Evolutionary conservation across 2,329 filamentous ascomycete genomes (phyloP), one percentile per base, ranked within the genome.

Genomic region (Pseudogymnoascus sp.): DNA sequence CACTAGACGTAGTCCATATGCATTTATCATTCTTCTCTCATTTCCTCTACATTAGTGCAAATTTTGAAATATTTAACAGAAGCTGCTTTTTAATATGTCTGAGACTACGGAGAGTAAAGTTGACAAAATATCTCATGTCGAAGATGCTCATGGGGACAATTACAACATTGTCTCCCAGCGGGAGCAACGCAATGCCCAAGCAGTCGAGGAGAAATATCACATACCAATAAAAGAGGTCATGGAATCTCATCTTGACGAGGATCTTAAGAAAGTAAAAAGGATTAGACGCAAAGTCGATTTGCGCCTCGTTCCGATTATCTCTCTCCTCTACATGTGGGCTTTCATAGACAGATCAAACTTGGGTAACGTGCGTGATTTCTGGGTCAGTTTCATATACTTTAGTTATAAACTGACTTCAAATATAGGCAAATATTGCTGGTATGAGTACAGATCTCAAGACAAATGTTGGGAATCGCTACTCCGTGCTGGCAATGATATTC

Each of bases 391-490:
- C 21, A 21, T 21, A 21, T 10, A 55, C 48, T 18, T 13, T 27
- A 8, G n/a, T 21, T 10, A 15, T 10, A 13, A 8, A 25, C 29
- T 21, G 21, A 21, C 21, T 21, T 21, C 2, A 21, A 21, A 21
- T 21, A 21, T 21, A 21, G 21, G 59, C 59, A 61, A 33, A 27
- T 10, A 31, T 61, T 61, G 59, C 59, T 13, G 59, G 59, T 6
- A 40, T 61, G 18, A 61, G 25, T 29, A n/a, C 31, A 18, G 59
- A 61, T 31, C 29, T 61, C 25, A 36, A 52, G 5, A 21, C 21
- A 21, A n/a, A 31, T 25, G 33, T 25, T 9, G 39, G 59, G 4
- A 52, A 52, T 12, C 39, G 40, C 12, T 61, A 61, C 21, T 12
- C 36, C 13, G 37, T 52, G n/a, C n/a, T 61, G 7, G 33, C 33